Evolutionary conservation across 768 basidiomycete genomes (phyloP), one percentile per base, ranked within the genome.

Genomic region (Mycena epipterygia): DNA sequence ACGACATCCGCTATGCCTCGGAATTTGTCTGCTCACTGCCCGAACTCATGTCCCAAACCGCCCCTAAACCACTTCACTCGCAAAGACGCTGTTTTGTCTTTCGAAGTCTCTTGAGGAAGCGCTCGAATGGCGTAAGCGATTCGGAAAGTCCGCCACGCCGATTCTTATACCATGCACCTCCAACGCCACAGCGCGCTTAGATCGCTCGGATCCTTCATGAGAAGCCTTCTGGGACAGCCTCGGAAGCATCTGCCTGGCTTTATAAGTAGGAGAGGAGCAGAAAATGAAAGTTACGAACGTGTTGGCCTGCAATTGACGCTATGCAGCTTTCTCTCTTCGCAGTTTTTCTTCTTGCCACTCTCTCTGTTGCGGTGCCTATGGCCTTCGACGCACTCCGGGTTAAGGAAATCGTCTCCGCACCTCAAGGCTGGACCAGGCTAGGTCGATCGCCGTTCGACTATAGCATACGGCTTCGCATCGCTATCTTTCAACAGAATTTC

Each of bases 401-500:
- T 76, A 91, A 90, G 79, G 89, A 90, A 70, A 81, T 78, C 59
- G 80, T 89, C 60, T 5, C 75, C n/a, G 75, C 81, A 19, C 88
- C 88, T 68, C 80, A 53, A 32, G 86, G 86, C 14, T 91, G 90
- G 90, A 63, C 78, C 30, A 77, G 80, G 63, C 75, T 81, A 1
- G 80, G 82, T 42, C 76, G 80, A 35, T 84, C 90, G 25, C 81
- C 85, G 13, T 69, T 84, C 1, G 79, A 85, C 68, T 84, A 88
- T 72, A 76, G 75, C n/a, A 83, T 92, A 48, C 78, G 81, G 44
- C 85, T 92, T 73, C 89, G 87, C 66, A 89, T 91, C 52, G 90
- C 84, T 25, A 84, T 91, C 30, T 84, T 84, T 12, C 89, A 89
- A 70, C 83, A 84, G 27, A 82, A 88, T 74, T 89, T 90, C 72